These are phyloP conservation scores for Pyrenula aspistea DNA, from an alignment of 495 filamentous ascomycete species.

Conservation along the genomic window DNA sequence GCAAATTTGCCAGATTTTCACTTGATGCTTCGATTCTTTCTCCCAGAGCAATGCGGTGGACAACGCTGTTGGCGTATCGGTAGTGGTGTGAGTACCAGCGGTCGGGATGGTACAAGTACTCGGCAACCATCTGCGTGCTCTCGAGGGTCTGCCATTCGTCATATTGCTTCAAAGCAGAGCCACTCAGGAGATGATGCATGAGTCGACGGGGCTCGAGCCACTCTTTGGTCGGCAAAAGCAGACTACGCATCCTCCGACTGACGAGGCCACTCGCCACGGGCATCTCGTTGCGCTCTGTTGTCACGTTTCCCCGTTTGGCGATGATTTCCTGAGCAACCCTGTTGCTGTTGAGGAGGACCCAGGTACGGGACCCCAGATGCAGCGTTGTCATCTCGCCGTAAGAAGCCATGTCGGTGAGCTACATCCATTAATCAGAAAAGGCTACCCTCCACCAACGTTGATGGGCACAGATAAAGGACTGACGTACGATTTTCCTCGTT, in stretches of 20 bases:
- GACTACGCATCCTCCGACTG: slow-evolving; percentile 14
- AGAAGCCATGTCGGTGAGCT: too few relatives aligned
- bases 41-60: slow-evolving; percentile 23
- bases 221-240: slow-evolving; percentile 14
- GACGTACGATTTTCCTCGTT: too few relatives aligned
- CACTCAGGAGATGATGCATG: slow-evolving; percentile 30
- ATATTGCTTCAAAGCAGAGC: slow-evolving; percentile 19
- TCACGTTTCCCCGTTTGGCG: slow-evolving; percentile 17
- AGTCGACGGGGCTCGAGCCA: slow-evolving; percentile 24
- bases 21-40: slow-evolving; percentile 10
- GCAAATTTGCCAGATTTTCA: slow-evolving; percentile 15
- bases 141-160: slow-evolving; percentile 26
- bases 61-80: slow-evolving; percentile 28
- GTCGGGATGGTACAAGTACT: slow-evolving; percentile 21
- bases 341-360: slow-evolving; percentile 22
- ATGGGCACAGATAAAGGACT: too few relatives aligned
- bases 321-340: slow-evolving; percentile 22
- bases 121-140: slow-evolving; percentile 21
- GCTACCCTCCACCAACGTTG: too few relatives aligned
- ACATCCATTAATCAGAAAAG: too few relatives aligned
- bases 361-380: slow-evolving; percentile 20
- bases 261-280: slow-evolving; percentile 24
- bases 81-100: slow-evolving; percentile 27
- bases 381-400: slow-evolving; percentile 27
- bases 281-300: slow-evolving; percentile 20